These are phyloP conservation scores for Plasmodium inui DNA, from an alignment of 169 alveolate genomes.

Conservation along the genomic window DNA sequence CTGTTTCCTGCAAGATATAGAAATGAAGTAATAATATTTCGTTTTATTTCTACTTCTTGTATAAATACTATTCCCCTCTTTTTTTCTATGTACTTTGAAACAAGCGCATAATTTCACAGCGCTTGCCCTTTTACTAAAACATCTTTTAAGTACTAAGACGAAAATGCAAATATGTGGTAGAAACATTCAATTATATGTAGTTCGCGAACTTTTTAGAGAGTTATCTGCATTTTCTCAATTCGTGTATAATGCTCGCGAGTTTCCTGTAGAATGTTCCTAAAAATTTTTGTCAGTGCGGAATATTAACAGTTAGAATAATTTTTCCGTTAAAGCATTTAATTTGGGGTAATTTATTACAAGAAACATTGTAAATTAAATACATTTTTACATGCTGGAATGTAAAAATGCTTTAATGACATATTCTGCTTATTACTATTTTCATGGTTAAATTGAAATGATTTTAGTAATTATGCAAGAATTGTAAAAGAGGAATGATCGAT, in stretches of 20 bases:
- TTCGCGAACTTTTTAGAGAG: neutral
- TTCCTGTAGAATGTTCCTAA: neutral
- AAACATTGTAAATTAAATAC: neutral
- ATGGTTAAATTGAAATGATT: neutral
- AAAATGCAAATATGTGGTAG: neutral
- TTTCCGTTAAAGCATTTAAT: neutral
- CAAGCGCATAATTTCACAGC: neutral
- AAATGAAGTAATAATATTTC: neutral
- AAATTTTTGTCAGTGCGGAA: neutral
- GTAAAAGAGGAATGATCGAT: neutral
- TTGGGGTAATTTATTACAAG: neutral
- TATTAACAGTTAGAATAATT: neutral
- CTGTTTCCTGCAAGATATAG: neutral
- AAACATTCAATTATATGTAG: neutral
- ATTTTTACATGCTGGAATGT: neutral
- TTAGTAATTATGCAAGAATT: neutral
- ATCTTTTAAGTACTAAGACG: neutral
- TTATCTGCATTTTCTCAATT: neutral
- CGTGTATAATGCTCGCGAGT: neutral
- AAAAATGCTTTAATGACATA: neutral
- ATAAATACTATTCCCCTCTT: neutral
- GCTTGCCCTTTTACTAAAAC: neutral
- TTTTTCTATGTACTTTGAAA: neutral
- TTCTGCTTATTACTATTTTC: neutral
- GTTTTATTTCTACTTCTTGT: neutral